These are phyloP conservation scores for Incumbomyces delicatus DNA, from an alignment of 2,329 filamentous ascomycete species.

Conservation along the genomic window DNA sequence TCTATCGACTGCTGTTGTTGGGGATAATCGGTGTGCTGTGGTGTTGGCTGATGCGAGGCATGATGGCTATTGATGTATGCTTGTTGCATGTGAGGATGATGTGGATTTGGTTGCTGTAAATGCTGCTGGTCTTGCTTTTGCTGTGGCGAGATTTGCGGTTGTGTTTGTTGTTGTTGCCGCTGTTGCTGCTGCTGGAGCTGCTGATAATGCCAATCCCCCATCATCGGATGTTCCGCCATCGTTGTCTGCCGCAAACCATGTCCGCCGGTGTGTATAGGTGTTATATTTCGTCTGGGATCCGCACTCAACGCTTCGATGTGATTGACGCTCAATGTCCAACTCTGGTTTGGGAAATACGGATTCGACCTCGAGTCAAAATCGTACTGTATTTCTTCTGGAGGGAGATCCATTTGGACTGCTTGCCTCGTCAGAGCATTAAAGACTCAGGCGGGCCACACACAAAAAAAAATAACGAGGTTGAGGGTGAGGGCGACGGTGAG, in stretches of 20 bases:
- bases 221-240: conserved; percentile 34
- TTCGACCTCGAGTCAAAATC: conserved; percentile 37
- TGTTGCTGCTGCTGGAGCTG: conserved; percentile 8
- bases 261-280: conserved; percentile 33
- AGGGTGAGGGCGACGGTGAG: conserved; percentile 11
- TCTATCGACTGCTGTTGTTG: conserved; percentile 7
- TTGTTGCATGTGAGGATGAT: not conserved
- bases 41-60: conserved; percentile 8
- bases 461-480: conserved; percentile 6
- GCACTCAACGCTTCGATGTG: conserved; percentile 23
- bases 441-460: conserved; percentile 9
- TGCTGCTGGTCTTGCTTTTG: not conserved
- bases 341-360: conserved; percentile 32
- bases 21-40: conserved; percentile 14
- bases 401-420: conserved; percentile 36
- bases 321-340: conserved; percentile 36
- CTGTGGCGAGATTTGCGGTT: conserved; percentile 6
- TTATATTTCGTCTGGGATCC: conserved; percentile 31
- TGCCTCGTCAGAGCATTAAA: conserved; percentile 17
- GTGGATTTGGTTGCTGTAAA: not conserved
- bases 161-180: not conserved
- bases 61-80: not conserved
- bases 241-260: conserved; percentile 33
- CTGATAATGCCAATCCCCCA: conserved; percentile 35
- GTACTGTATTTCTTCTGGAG: conserved; percentile 36